phyloP scores from a whole-genome alignment of 2,329 filamentous ascomycete genomes.

The Alternaria novae-zelandiae region DNA sequence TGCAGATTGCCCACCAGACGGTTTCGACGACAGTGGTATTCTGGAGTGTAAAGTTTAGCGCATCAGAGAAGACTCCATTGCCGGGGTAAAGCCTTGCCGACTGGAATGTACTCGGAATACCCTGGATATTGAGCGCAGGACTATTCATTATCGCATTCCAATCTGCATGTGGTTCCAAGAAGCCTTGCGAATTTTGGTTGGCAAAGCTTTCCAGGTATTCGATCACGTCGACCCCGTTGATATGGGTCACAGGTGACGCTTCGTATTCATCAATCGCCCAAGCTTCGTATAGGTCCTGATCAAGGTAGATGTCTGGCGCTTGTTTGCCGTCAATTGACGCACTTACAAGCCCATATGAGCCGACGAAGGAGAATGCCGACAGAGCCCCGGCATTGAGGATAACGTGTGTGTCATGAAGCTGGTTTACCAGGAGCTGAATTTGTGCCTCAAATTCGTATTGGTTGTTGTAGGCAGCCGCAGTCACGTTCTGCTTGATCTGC shows the following conservation, averaged over 20 bases:
- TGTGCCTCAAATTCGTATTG: conserved; percentile 51
- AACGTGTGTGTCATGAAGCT: conserved; percentile 44
- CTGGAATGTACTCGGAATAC: conserved; percentile 14
- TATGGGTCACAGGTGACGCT: conserved; percentile 1
- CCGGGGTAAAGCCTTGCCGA: conserved; percentile 40
- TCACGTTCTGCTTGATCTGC: conserved; percentile 32
- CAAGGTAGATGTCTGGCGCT: conserved; percentile 43
- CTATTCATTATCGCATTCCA: conserved; percentile 47
- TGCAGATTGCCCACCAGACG: background rate
- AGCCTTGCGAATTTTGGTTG: conserved; percentile 42
- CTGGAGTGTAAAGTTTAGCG: background rate
- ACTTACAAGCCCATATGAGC: conserved; percentile 32
- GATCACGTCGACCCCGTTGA: conserved; percentile 34
- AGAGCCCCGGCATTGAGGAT: conserved; percentile 32
- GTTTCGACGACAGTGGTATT: background rate
- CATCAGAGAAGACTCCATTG: conserved; percentile 3
- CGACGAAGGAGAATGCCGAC: conserved; percentile 32
- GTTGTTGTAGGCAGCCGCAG: conserved; percentile 37
- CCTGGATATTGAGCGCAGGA: conserved; percentile 26
- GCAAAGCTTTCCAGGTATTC: conserved; percentile 33
- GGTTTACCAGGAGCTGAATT: conserved; percentile 37
- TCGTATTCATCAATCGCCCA: conserved; percentile 20
- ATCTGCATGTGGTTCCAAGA: conserved; percentile 51
- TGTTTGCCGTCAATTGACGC: conserved; percentile 32
- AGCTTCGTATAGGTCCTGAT: conserved; percentile 31